These are phyloP conservation scores for Pseudoturritis turrita DNA, from an alignment of 345 rosid genomes.

Conservation along the genomic window DNA sequence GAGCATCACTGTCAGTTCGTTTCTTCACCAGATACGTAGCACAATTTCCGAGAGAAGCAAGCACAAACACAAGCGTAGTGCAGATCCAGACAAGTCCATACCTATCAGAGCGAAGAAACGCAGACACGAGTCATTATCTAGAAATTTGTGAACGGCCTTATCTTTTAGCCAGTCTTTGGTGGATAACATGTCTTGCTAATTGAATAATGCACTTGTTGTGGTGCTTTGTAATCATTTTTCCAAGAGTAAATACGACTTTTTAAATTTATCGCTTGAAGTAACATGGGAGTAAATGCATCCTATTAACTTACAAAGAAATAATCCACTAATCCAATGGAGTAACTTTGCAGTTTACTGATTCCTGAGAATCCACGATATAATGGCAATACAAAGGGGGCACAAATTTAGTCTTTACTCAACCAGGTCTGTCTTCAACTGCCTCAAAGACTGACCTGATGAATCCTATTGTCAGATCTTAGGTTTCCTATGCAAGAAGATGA, in stretches of 20 bases:
- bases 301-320: neutral
- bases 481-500: conserved; percentile 8
- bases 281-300: neutral
- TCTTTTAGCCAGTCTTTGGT: neutral
- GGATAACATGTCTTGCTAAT: neutral
- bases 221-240: neutral
- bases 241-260: too few species aligned
- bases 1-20: conserved; percentile 38
- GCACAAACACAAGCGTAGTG: conserved; percentile 79
- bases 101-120: conserved; percentile 36
- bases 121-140: conserved; percentile 10
- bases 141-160: neutral
- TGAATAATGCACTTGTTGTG: neutral
- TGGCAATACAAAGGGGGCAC: neutral
- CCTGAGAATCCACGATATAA: neutral
- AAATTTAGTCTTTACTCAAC: conserved; percentile 1
- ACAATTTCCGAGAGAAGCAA: conserved; percentile 80
- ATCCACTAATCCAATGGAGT: neutral
- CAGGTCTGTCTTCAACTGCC: too few species aligned
- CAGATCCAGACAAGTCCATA: conserved; percentile 92
- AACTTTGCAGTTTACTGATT: neutral
- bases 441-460: too few species aligned
- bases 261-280: neutral
- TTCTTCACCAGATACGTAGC: conserved; percentile 80
- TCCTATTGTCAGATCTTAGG: neutral